Evolutionary conservation across 1,284 basidiomycete genomes (phyloP), one percentile per base, ranked within the genome.

Genomic region (Ceratobasidium sp.): DNA sequence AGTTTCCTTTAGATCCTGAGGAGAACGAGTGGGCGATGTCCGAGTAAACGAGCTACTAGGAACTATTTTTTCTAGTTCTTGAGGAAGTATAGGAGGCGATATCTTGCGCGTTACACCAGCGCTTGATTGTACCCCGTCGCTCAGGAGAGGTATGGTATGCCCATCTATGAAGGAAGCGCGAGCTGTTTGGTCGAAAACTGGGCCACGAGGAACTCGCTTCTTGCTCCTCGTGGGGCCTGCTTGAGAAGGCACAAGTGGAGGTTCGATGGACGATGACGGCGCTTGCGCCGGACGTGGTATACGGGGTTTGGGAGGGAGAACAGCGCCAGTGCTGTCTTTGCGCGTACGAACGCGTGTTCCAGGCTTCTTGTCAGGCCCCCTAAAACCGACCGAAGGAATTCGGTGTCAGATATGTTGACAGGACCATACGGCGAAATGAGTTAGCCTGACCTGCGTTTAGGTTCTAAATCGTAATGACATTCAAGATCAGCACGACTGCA

Each of bases 291-390:
- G 46, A 53, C 66, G 66, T 53, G 46, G 12, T 42, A 66, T 9
- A 53, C 72, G 72, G 33, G 58, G 28, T 42, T 49, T 53, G 12
- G 61, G 13, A 39, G 72, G 46, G n/a, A 75, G 26, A 10, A 39
- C 26, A 7, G 33, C 33, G 13, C 72, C 72, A 55, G 26, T 26
- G 39, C 58, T 55, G 61, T 64, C 46, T 55, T 77, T 77, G 63
- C 64, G 63, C 15, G 75, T 77, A 20, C 75, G 75, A 28, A 64
- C 66, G 51, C 75, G 75, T 28, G 75, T 69, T 44, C 75, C 75
- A 28, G 75, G 75, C 42, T 60, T 69, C 58, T 69, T 77, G 75
- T 77, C 75, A 10, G 75, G 75, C 12, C 75, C 75, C 33, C 72
- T 75, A 55, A 23, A 53, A 44, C 18, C 33, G 40, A 18, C 60